A percentile compares a stretch with the other conserved stretches of the same genome.
Conservation (phyloP, 176 grass and related monocot genomes). For the Carex pumila region DNA sequence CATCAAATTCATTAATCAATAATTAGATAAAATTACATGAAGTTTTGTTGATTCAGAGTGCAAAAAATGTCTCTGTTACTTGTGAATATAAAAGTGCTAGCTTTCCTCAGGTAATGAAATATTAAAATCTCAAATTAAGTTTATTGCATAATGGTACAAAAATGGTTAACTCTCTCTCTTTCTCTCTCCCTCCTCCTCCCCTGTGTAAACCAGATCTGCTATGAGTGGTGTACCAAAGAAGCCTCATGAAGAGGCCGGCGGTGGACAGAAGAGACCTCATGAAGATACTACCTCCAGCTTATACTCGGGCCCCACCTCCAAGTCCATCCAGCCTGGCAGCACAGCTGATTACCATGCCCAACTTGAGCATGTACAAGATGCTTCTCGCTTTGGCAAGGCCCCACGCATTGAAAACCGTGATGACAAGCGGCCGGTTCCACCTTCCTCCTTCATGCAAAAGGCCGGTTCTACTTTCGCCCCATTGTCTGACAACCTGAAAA, state of each 20-base stretch:
- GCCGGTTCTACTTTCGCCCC: slow-evolving; percentile 21
- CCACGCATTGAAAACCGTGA: slow-evolving; percentile 65
- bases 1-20: background rate
- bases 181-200: background rate
- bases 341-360: slow-evolving; percentile 46
- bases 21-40: background rate
- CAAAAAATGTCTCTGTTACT: background rate
- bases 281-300: slow-evolving; percentile 38
- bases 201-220: background rate
- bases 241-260: slow-evolving; percentile 50
- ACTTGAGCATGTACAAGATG: slow-evolving; percentile 41
- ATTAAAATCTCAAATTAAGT: background rate
- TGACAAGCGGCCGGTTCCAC: slow-evolving; percentile 53
- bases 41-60: background rate
- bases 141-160: background rate
- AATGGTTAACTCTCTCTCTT: background rate
- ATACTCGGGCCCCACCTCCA: slow-evolving; percentile 42
- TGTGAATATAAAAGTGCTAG: background rate
- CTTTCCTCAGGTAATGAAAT: background rate
- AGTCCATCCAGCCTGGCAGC: slow-evolving; percentile 35
- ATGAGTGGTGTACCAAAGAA: slow-evolving; percentile 84
- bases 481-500: slow-evolving; percentile 42
- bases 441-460: slow-evolving; percentile 48
- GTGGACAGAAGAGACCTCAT: slow-evolving; percentile 44
- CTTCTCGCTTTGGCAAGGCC: slow-evolving; percentile 50